Percentiles rank a stretch among this genome's conserved stretches.
Evolutionary conservation across 2,329 filamentous ascomycete species (phyloP).

Genomic region (Trichoderma simmonsii): DNA sequence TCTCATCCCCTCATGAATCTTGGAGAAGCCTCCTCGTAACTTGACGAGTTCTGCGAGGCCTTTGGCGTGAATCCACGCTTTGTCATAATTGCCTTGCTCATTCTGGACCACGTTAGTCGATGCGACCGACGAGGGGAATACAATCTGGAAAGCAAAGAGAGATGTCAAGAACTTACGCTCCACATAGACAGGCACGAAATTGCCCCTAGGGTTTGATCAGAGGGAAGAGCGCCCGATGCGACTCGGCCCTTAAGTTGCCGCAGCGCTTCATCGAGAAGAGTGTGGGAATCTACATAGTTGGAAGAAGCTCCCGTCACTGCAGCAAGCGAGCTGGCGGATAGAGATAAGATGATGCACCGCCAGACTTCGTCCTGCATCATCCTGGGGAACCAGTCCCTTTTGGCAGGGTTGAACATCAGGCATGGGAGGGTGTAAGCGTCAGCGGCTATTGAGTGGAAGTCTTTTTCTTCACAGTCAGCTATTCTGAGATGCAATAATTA

Average conservation of each 20-base stretch:
- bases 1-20: background rate
- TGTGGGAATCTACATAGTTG: background rate
- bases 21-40: constrained; percentile 4
- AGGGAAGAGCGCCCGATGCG: background rate
- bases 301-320: background rate
- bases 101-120: background rate
- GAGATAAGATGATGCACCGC: constrained; percentile 9
- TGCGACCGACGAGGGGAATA: background rate
- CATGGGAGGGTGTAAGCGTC: constrained; percentile 8
- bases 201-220: constrained; percentile 6
- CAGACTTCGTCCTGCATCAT: constrained; percentile 11
- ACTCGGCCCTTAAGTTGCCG: constrained; percentile 1
- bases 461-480: background rate
- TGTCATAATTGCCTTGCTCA: background rate
- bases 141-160: background rate
- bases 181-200: constrained; percentile 6
- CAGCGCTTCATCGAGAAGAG: constrained; percentile 2
- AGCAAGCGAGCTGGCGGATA: constrained; percentile 1
- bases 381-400: constrained; percentile 10
- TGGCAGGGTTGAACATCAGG: constrained; percentile 6
- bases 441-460: constrained; percentile 6
- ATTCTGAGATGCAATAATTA: background rate
- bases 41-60: constrained; percentile 12
- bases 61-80: constrained; percentile 2
- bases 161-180: background rate